Evolutionary conservation across 2,329 filamentous ascomycete genomes (phyloP).

Genomic region (Epichloe typhina): DNA sequence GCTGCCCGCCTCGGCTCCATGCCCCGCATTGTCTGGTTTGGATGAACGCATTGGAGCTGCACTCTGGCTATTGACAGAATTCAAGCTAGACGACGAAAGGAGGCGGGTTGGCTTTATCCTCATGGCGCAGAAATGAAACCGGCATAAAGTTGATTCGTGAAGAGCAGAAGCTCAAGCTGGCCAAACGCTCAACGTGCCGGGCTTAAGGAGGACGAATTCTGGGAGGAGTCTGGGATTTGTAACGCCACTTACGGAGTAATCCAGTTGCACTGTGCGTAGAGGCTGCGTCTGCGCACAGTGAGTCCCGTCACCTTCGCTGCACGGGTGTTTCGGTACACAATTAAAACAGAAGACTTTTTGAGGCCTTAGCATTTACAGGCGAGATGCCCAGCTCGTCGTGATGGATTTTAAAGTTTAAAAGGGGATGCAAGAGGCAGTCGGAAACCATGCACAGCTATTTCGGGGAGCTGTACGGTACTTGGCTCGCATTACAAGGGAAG

Average conservation of each 20-base stretch:
- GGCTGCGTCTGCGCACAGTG: not conserved
- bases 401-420: not conserved
- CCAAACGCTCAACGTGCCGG: constrained; percentile 2
- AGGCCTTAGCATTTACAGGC: not conserved
- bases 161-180: constrained; percentile 7
- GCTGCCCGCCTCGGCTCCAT: constrained; percentile 19
- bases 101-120: constrained; percentile 44
- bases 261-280: constrained; percentile 1
- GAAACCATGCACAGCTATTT: not conserved
- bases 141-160: constrained; percentile 4
- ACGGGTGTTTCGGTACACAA: not conserved
- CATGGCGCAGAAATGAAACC: constrained; percentile 25
- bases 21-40: constrained; percentile 25
- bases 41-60: constrained; percentile 28
- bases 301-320: not conserved
- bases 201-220: not conserved
- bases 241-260: constrained; percentile 1
- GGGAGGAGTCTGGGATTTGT: not conserved
- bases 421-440: not conserved
- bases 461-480: not conserved
- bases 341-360: not conserved
- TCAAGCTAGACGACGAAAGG: constrained; percentile 26
- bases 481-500: too few relatives aligned
- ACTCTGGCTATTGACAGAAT: constrained; percentile 25
- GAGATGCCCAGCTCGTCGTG: not conserved